Conservation (phyloP, 2,329 filamentous ascomycete genomes). For the Triangularia setosa region DNA sequence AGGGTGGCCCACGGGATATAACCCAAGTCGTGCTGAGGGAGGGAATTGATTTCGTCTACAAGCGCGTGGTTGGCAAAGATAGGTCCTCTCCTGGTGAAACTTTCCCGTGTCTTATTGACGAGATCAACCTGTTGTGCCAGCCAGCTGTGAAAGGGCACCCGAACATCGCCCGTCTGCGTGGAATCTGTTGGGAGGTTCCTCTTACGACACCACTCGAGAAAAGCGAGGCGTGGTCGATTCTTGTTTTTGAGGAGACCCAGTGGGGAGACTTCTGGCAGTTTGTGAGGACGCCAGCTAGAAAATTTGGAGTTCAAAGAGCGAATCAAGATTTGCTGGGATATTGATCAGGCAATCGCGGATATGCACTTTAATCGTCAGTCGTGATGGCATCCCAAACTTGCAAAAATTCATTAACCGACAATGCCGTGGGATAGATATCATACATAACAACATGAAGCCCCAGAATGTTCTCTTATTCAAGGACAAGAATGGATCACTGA, state of each 20-base stretch:
- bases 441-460: neutral
- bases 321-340: neutral
- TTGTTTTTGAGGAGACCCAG: neutral
- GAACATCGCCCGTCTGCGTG: neutral
- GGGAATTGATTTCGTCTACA: neutral
- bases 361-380: neutral
- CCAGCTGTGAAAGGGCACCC: neutral
- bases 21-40: neutral
- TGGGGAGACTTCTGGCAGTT: neutral
- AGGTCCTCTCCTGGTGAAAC: neutral
- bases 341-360: neutral
- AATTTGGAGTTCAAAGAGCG: neutral
- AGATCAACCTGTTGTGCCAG: neutral
- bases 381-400: neutral
- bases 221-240: neutral
- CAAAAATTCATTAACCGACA: neutral
- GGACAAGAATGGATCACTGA: neutral
- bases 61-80: neutral
- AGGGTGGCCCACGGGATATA: neutral
- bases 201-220: neutral
- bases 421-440: neutral
- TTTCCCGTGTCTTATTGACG: neutral
- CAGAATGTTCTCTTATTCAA: neutral
- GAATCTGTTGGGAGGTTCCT: neutral
- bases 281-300: neutral